A percentile compares a stretch with the other conserved stretches of the same genome.
These are phyloP conservation scores for Psilocybe cubensis DNA, from an alignment of 768 basidiomycete species.

Conservation along the genomic window DNA sequence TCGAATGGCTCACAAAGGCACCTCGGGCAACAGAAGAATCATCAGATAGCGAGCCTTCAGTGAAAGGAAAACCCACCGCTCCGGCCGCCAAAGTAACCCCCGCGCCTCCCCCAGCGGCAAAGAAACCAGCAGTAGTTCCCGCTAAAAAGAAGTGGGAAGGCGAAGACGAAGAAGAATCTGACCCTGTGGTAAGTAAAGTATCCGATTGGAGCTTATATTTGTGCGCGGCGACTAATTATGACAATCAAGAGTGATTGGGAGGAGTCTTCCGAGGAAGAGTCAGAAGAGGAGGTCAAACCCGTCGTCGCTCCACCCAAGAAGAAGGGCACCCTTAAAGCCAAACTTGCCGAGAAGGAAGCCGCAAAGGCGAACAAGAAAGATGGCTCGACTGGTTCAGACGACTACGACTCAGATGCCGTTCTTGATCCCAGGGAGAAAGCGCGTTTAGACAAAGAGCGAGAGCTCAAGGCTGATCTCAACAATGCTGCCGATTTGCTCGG, in stretches of 20 bases:
- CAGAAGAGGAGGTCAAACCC: slow-evolving; percentile 62
- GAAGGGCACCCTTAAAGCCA: slow-evolving; percentile 90
- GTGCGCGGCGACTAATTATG: slow-evolving; percentile 14
- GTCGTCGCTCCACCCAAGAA: slow-evolving; percentile 78
- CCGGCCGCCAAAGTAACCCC: slow-evolving; percentile 25
- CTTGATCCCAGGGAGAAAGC: slow-evolving; percentile 83
- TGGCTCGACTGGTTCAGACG: slow-evolving; percentile 44
- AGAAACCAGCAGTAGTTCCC: slow-evolving; percentile 19
- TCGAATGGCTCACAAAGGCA: slow-evolving; percentile 14
- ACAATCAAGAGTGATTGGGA: slow-evolving; percentile 92
- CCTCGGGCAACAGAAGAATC: slow-evolving; percentile 33
- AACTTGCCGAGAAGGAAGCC: slow-evolving; percentile 91
- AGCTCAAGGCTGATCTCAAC: slow-evolving; percentile 85
- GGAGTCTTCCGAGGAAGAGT: slow-evolving; percentile 47
- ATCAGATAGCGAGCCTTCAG: slow-evolving; percentile 40
- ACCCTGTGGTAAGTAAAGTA: slow-evolving; percentile 71
- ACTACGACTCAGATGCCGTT: slow-evolving; percentile 75
- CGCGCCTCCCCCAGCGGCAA: slow-evolving; percentile 17
- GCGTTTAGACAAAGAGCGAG: slow-evolving; percentile 74
- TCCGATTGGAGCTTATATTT: neutral
- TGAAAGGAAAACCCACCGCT: slow-evolving; percentile 25
- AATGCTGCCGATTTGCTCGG: slow-evolving; percentile 86
- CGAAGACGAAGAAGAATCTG: slow-evolving; percentile 88
- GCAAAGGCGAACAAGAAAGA: slow-evolving; percentile 56
- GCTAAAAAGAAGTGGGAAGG: slow-evolving; percentile 81